Base-by-base conservation (phyloP, 139 green algal genomes). In the Microglena sp. region DNA sequence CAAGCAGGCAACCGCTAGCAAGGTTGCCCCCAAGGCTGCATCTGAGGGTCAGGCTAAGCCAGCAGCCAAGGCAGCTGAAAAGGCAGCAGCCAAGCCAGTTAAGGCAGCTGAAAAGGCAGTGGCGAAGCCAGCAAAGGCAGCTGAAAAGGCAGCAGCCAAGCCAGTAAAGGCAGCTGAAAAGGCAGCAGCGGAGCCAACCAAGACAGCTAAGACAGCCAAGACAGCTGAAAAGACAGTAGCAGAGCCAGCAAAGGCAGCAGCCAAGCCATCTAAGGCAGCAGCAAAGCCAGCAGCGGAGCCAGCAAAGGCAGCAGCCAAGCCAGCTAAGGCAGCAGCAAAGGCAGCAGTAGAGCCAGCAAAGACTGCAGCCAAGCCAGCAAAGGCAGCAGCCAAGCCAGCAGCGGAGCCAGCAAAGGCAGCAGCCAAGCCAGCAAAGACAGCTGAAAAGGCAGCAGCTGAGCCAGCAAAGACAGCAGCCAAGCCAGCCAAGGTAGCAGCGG, bases 91-190 rank as follows among this genome's bases (percentile, higher is more conserved):
- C 43, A 45, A 62, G 55, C 24, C 29, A 1, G 35, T 18, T 8
- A 64, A 63, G 35, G 50, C 15, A 7, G 33, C 55, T 22, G 54
- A 44, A 5, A 46, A 54, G 60, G 50, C 44, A 22, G 28, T 4
- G 55, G 60, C 66, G 68, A 67, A 55, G 46, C 29, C 43, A 18
- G 63, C 5, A 21, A 64, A 59, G 33, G n/a, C n/a, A n/a, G n/a
- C n/a, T n/a, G 50, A 6, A 6, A 27, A n/a, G 50, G 21, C 11
- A 26, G 22, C 15, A n/a, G 21, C 15, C 18, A 59, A 59, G 50
- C 21, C 50, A 6, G 21, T 11, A 26, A 6, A 6, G 50, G 50
- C 50, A 59, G 50, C 50, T 6, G 21, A n/a, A 26, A 6, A 6
- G 50, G 50, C 50, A 59, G 15, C 50, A 26, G 50, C 21, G 50